Evolutionary conservation across 2,329 filamentous ascomycete genomes (phyloP).

Genomic region (Pseudocercospora cruenta): DNA sequence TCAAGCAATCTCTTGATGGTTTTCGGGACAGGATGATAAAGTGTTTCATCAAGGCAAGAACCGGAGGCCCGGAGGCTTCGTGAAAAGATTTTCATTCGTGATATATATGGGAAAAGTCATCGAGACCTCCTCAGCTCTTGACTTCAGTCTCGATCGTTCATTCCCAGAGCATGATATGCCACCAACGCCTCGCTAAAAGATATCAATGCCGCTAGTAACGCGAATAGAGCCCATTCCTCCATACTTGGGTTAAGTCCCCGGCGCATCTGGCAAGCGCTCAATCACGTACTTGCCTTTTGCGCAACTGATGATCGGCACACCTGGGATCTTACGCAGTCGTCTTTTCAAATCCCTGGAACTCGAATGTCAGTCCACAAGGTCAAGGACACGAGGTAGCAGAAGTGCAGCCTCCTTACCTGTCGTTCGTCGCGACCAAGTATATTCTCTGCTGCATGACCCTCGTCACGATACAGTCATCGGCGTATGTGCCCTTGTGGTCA

Average conservation of each 20-base stretch:
- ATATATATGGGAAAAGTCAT: not conserved
- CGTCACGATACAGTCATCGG: slow-evolving; percentile 73
- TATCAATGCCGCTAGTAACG: not conserved
- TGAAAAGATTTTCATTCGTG: not conserved
- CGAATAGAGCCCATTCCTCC: not conserved
- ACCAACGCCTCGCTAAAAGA: slow-evolving; percentile 20
- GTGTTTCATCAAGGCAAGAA: no score
- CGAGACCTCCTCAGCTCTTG: not conserved
- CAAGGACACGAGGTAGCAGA: not conserved
- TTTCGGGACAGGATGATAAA: no score
- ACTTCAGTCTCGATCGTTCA: not conserved
- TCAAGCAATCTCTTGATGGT: no score
- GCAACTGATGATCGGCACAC: slow-evolving; percentile 77
- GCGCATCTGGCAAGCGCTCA: slow-evolving; percentile 84
- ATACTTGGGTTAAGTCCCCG: slow-evolving; percentile 58
- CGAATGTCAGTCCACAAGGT: not conserved
- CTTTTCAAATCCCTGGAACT: slow-evolving; percentile 67
- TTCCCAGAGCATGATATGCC: not conserved
- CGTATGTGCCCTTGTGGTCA: slow-evolving; percentile 85
- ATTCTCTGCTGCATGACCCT: slow-evolving; percentile 52
- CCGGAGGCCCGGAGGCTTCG: not conserved
- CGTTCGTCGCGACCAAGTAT: slow-evolving; percentile 60
- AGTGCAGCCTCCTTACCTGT: slow-evolving; percentile 50
- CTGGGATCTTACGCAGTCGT: slow-evolving; percentile 79
- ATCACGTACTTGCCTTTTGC: slow-evolving; percentile 91